A percentile compares a stretch with the other conserved stretches of the same genome.
These are phyloP conservation scores for Excoecaria agallocha DNA, from an alignment of 345 rosid species.

Conservation along the genomic window DNA sequence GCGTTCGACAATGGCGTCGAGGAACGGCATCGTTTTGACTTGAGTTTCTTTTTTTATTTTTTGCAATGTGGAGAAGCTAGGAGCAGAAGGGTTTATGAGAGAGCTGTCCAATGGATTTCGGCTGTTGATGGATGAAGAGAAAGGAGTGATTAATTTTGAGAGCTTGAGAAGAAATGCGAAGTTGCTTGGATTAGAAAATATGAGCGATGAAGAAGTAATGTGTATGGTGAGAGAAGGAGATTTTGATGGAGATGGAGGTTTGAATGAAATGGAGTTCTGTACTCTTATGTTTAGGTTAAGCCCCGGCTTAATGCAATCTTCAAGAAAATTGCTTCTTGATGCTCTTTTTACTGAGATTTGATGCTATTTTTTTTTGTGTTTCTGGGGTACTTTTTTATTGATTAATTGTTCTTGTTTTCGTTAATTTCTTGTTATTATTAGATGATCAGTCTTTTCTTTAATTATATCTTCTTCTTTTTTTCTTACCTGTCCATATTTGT, in stretches of 20 bases:
- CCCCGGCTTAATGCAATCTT: slow-evolving; percentile 47
- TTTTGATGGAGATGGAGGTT: slow-evolving; percentile 52
- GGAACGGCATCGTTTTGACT: slow-evolving; percentile 39
- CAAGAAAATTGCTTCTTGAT: slow-evolving; percentile 35
- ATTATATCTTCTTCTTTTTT: not conserved
- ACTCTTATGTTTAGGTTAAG: slow-evolving; percentile 64
- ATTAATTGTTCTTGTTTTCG: not conserved
- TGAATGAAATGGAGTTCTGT: slow-evolving; percentile 54
- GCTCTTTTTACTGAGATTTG: slow-evolving; percentile 31
- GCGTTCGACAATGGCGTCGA: slow-evolving; percentile 22
- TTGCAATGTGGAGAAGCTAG: slow-evolving; percentile 52
- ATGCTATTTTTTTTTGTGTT: not conserved
- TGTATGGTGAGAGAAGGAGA: slow-evolving; percentile 60
- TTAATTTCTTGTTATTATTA: not conserved
- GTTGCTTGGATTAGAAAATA: slow-evolving; percentile 41
- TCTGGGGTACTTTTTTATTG: not conserved
- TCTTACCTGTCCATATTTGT: not conserved
- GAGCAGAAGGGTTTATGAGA: slow-evolving; percentile 54
- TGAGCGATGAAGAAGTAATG: slow-evolving; percentile 49
- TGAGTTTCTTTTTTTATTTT: slow-evolving; percentile 59
- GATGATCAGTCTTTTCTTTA: too few species aligned
- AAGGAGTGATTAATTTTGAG: slow-evolving; percentile 45
- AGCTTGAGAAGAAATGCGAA: slow-evolving; percentile 50
- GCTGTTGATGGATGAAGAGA: slow-evolving; percentile 45
- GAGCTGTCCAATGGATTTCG: slow-evolving; percentile 55